phyloP scores from a whole-genome alignment of 2,329 filamentous ascomycete genomes.

The Pezicula rhizophila region DNA sequence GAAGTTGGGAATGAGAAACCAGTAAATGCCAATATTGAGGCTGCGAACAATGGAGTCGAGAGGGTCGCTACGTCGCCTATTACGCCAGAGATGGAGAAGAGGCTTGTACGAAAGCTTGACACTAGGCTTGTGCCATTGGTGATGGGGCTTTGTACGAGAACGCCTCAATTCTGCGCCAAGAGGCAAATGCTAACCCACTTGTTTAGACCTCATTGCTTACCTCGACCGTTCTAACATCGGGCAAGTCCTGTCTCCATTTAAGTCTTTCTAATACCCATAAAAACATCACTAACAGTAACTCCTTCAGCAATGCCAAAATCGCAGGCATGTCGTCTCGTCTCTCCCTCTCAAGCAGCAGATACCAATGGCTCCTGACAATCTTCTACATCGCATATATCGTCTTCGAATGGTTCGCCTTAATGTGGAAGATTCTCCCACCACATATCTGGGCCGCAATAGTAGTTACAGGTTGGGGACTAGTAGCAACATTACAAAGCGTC shows the following conservation, averaged over 20 bases:
- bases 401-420: slow-evolving; percentile 33
- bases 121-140: slow-evolving; percentile 41
- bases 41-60: neutral
- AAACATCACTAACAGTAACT: neutral
- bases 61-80: neutral
- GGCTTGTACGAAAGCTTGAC: slow-evolving; percentile 54
- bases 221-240: slow-evolving; percentile 45
- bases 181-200: neutral
- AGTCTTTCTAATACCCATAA: neutral
- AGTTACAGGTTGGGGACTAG: slow-evolving; percentile 28
- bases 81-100: slow-evolving; percentile 32
- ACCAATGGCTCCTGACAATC: slow-evolving; percentile 34
- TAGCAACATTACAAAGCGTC: slow-evolving; percentile 39
- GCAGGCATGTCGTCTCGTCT: slow-evolving; percentile 47
- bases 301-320: slow-evolving; percentile 43
- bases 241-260: slow-evolving; percentile 15
- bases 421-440: slow-evolving; percentile 32
- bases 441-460: slow-evolving; percentile 32
- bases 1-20: neutral
- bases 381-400: slow-evolving; percentile 35
- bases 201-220: slow-evolving; percentile 37
- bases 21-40: no score
- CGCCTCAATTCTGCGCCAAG: neutral
- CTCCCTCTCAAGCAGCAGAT: slow-evolving; percentile 35
- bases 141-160: slow-evolving; percentile 12